Base-by-base conservation (phyloP, 192 early-diverging fungal species). In the Chytriomyces confervae region DNA sequence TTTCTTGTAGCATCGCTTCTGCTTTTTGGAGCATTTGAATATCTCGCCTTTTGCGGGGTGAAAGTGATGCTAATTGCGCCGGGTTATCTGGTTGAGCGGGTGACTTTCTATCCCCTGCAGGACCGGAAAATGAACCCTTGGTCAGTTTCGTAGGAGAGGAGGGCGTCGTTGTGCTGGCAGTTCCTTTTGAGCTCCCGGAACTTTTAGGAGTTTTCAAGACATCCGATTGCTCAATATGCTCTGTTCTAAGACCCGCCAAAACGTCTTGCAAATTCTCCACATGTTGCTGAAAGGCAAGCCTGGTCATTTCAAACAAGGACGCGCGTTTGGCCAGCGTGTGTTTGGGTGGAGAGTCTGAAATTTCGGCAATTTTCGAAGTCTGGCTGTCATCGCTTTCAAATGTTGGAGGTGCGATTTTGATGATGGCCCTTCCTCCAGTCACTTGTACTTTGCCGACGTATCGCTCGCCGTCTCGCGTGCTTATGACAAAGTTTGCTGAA, bases 381-480 rank as follows among this genome's bases (percentile, higher is more conserved):
- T 24, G 73, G 53, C 57, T 75, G 7, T 69, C 62, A 18, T 72
- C 48, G 43, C 80, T 82, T 46, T 77, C 46, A 27, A 83, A 18
- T 7, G 81, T 76, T n/a, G 85, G 85, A 16, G 82, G 83, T 6
- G 82, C 82, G 24, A 91, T 83, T 62, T 88, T 86, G 68, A 90
- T 86, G 62, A 90, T 91, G 7, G 90, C 90, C 63, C 87, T 80
- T 6, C 90, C 90, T 29, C 90, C 90, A 8, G 81, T 85, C 3
- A 83, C 85, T 7, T 61, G 71, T 7, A 86, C 61, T 4, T 65
- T 62, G 10, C 87, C 89, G 29, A 74, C 66, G 53, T 86, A 88
- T 66, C 86, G 79, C 73, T 91, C 90, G 10, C 90, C 90, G 60
- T 86, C 86, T 11, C 75, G 80, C 5, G 89, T 87, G 13, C 78